A percentile compares a stretch with the other conserved stretches of the same genome.
Evolutionary conservation across 1,284 basidiomycete genomes (phyloP).

Genomic region (Cutaneotrichosporon mucoides): DNA sequence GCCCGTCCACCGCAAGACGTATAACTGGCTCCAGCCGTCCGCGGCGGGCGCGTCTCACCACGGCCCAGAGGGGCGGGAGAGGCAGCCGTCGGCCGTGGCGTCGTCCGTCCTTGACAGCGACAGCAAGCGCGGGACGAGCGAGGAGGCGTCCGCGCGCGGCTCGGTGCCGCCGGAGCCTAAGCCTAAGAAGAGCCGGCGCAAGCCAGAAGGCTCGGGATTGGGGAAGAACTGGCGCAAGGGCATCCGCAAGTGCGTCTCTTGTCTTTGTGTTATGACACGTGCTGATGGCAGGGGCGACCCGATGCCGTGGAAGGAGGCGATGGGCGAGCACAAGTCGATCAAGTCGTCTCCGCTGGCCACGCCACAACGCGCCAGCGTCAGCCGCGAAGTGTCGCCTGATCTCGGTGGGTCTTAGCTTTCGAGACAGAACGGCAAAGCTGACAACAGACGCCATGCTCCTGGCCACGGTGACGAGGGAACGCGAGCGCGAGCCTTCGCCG

Average conservation of each 20-base stretch:
- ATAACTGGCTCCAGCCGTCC: conserved; percentile 42
- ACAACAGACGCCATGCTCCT: conserved; percentile 11
- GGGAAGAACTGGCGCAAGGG: conserved; percentile 43
- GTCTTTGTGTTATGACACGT: too few relatives aligned
- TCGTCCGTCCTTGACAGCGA: not conserved
- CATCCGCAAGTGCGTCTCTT: conserved; percentile 38
- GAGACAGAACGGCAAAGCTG: not conserved
- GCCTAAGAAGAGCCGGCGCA: conserved; percentile 18
- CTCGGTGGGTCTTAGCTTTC: conserved; percentile 11
- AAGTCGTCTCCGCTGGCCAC: conserved; percentile 11
- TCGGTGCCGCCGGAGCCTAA: not conserved
- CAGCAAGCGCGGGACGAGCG: conserved; percentile 5
- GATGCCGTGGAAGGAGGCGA: conserved; percentile 25
- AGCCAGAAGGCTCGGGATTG: conserved; percentile 21
- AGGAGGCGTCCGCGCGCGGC: conserved; percentile 2
- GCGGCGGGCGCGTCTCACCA: conserved; percentile 37
- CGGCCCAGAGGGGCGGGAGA: conserved; percentile 27
- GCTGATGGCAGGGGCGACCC: conserved; percentile 24
- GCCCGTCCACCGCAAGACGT: conserved; percentile 28
- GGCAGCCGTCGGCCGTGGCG: not conserved
- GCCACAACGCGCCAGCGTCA: conserved; percentile 18
- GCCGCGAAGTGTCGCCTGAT: conserved; percentile 31
- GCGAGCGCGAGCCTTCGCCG: conserved; percentile 6
- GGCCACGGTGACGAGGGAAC: not conserved
- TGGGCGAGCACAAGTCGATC: too few relatives aligned